A percentile compares a stretch with the other conserved stretches of the same genome.
Conservation (phyloP, 805 yeast species). For the Yarrowia hollandica region DNA sequence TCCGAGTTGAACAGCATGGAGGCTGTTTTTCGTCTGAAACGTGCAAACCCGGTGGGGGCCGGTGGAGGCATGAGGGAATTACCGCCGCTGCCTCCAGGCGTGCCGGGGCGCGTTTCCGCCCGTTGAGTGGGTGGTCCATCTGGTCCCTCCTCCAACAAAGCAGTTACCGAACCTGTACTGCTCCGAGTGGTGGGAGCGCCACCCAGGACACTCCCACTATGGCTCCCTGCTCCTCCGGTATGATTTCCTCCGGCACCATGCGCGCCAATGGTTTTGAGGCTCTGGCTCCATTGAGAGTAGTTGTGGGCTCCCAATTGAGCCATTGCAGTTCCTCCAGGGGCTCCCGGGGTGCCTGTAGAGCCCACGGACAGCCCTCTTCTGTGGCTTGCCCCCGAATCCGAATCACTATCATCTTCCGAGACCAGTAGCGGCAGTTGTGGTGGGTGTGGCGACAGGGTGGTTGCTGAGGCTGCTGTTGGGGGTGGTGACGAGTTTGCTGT, state of each 20-base stretch:
- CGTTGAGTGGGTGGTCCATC: no score
- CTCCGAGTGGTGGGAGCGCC: neutral
- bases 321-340: neutral
- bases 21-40: slow-evolving; percentile 12
- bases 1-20: slow-evolving; percentile 22
- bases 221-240: neutral
- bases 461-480: neutral
- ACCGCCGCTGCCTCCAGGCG: neutral
- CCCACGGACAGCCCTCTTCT: neutral
- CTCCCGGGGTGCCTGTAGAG: neutral
- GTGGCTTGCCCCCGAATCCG: neutral
- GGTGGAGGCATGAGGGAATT: slow-evolving; percentile 16
- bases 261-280: neutral
- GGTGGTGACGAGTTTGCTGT: neutral
- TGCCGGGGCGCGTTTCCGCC: slow-evolving; percentile 1
- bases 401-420: neutral
- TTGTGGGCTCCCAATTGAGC: slow-evolving; percentile 17
- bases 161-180: neutral
- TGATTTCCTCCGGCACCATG: neutral
- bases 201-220: neutral
- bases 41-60: slow-evolving; percentile 11
- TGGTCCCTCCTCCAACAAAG: neutral
- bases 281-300: slow-evolving; percentile 19
- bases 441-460: neutral
- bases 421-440: neutral